Evolutionary conservation across 2,329 filamentous ascomycete genomes (phyloP).

Genomic region (Lasiodiplodia gonubiensis): DNA sequence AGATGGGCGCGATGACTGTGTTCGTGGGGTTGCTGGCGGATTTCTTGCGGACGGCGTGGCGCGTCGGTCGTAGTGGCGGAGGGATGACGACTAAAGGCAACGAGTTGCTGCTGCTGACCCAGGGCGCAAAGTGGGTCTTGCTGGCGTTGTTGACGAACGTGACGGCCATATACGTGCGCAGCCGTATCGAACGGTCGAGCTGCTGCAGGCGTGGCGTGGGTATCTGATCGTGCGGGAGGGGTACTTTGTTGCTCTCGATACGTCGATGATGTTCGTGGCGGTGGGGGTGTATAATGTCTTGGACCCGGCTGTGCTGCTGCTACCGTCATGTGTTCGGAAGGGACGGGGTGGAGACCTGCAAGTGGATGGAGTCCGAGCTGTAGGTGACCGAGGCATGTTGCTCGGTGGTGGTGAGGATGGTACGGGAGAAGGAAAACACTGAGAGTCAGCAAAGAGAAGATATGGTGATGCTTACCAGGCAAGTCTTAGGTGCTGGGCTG

Average conservation of each 20-base stretch:
- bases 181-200: constrained; percentile 58
- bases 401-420: too few relatives aligned
- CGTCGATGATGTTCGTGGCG: constrained; percentile 60
- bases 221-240: constrained; percentile 57
- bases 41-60: constrained; percentile 36
- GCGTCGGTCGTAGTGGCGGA: constrained; percentile 43
- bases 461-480: too few relatives aligned
- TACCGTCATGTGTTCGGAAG: background rate
- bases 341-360: background rate
- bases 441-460: too few relatives aligned
- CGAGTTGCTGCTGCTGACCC: background rate
- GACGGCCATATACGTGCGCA: constrained; percentile 54
- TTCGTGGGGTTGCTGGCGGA: constrained; percentile 52
- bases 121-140: constrained; percentile 34
- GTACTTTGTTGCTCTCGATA: constrained; percentile 59
- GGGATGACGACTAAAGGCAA: too few relatives aligned
- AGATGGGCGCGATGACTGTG: constrained; percentile 59
- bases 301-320: background rate
- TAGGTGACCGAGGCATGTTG: too few relatives aligned
- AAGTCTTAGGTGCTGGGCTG: too few relatives aligned
- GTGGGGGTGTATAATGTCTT: constrained; percentile 35
- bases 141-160: constrained; percentile 52
- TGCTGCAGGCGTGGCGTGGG: constrained; percentile 58
- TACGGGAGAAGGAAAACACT: too few relatives aligned
- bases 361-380: too few relatives aligned